Base-by-base conservation (phyloP, 2,329 filamentous ascomycete genomes). In the Amphichorda felina region DNA sequence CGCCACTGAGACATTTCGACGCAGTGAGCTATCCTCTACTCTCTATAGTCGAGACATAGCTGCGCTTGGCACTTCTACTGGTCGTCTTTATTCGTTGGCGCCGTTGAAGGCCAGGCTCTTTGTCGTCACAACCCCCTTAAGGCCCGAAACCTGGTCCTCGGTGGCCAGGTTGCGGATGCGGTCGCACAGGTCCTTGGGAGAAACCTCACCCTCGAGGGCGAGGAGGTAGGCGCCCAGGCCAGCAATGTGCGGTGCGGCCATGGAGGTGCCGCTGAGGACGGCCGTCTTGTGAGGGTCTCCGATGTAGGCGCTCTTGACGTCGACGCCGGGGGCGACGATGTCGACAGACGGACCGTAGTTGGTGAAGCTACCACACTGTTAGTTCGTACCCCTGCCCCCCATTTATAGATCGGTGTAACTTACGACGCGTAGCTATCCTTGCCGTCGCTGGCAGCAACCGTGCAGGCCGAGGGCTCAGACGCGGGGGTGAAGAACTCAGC, bases 161-260 rank as follows among this genome's bases (percentile, higher is more conserved):
- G 33, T 14, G 16, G 18, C 29, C 17, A 36, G 24, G 9, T 30
- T 15, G 29, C 21, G 11, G 15, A 15, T 36, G 13, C 26, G 15
- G 25, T 29, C 16, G 10, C 16, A 27, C 14, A 26, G 21, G 13
- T 29, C 27, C 13, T 29, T 6, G 6, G 27, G 27, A 13, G 7
- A 7, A n/a, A 5, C 5, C 15, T 29, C 27, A 29, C 27, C 27
- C 15, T 29, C 27, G 27, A 29, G 27, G 27, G 13, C 27, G 27
- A 29, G 27, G 2, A 67, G 51, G 9, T 64, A 64, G 10, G 61
- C 50, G 14, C 43, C 70, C 16, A 81, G 57, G 21, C 76, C 77
- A 25, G 68, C 62, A 40, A 80, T 60, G 48, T 79, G 75, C 1
- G 76, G 75, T 4, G 64, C 56, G 4, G 75, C 72, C 75, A 79